Base-by-base conservation (phyloP, 106 monocot species). In the Allium fistulosum region DNA sequence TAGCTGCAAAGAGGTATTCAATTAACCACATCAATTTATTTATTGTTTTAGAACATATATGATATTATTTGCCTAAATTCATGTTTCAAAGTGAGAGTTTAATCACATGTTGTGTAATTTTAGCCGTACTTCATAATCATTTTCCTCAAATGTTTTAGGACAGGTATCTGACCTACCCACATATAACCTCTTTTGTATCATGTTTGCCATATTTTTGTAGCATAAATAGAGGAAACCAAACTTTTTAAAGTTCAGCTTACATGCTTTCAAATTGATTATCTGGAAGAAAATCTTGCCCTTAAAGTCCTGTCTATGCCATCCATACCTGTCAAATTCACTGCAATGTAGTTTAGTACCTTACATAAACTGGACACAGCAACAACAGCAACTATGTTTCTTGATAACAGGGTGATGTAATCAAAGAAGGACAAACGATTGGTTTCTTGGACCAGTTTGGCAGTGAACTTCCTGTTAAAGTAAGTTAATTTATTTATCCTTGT, bases 401-500 rank as follows among this genome's bases (percentile, higher is more conserved):
- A n/a, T 4, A 68, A 75, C 78, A 86, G 89, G 93, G 93, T 55
- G 86, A 77, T 61, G 46, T 86, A 57, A 82, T 90, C 57, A 84
- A 84, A 56, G 81, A 90, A 80, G 93, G 93, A 22, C 88, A 86
- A 52, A 52, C 51, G 12, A 94, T 94, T 75, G 93, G 93, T 9
- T 94, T 76, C 64, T 69, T 94, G 73, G 86, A 86, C 72, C 89
- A 94, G 67, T 90, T 94, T 77, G 80, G 79, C 22, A 94, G 73
- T 63, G 82, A 87, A 47, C 77, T 90, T 57, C 93, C 89, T 17
- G 71, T 93, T 64, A 89, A 66, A 75, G 93, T 86, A 68, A 81
- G 75, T 53, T 37, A 37, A 8, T 55, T 22, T 71, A 12, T 50
- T 26, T 66, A 28, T 63, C 62, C 13, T 51, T 61, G n/a, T 46